Base-by-base conservation (phyloP, 305 asterid genomes). In the Galium porrigens region DNA sequence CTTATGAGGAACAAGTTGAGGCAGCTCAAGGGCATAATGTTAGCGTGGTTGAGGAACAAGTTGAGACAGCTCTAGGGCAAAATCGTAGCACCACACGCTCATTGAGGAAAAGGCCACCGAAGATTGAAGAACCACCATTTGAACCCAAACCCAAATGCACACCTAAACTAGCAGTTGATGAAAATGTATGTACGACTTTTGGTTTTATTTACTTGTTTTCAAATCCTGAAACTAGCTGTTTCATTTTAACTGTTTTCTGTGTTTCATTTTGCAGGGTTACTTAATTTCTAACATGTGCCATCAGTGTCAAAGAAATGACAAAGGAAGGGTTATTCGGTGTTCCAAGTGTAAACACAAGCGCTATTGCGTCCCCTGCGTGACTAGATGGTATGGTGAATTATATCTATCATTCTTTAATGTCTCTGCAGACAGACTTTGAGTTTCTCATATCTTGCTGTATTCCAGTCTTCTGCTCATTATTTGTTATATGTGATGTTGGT, bases 231-330 rank as follows among this genome's bases (percentile, higher is more conserved):
- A 22, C 9, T 6, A 15, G 27, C 6, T 10, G 49, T 39, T 14
- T 4, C 44, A 6, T 2, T 41, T 12, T 18, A 55, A 29, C 58
- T 58, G n/a, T 5, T 12, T 39, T 9, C 44, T 39, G 44, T 42
- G 12, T 49, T 37, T 68, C 36, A 6, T 64, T 1, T 73, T 55
- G 67, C 80, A 84, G 90, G 87, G 78, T 29, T 65, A 46, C 67
- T 62, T 27, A 18, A 53, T 64, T 58, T 81, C 86, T 9, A 76
- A 60, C 53, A 83, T 78, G 90, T 87, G 95, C 61, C 95, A 87
- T 61, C 95, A 85, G 30, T 85, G 95, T 34, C 84, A 85, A 61
- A 78, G 89, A 70, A 70, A 66, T 48, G 84, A 87, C 61, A 87
- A 80, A 68, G 92, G 81, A 36, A 44, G 46, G 60, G 92, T 85